phyloP scores from a whole-genome alignment of 306 rosid genomes.

The Ormosia emarginata region DNA sequence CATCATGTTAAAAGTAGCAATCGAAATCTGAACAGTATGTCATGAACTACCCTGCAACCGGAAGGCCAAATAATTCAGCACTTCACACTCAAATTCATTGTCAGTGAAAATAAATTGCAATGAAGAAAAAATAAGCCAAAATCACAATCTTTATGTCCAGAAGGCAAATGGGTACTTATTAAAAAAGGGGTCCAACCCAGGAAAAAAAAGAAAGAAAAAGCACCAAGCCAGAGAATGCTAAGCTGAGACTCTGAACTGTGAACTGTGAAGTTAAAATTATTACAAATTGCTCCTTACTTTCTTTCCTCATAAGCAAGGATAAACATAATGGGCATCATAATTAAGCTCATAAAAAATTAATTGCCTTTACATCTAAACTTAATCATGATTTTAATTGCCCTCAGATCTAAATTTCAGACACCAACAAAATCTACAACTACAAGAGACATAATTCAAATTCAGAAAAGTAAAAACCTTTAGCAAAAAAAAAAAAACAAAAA shows the following conservation, averaged over 20 bases:
- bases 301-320: slow-evolving; percentile 20
- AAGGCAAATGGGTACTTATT: not conserved
- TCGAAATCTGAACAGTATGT: not conserved
- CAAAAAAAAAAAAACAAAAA: not conserved
- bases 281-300: slow-evolving; percentile 9
- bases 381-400: slow-evolving; percentile 5
- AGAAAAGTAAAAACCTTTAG: not conserved
- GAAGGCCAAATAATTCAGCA: slow-evolving; percentile 20
- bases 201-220: not conserved
- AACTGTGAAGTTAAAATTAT: slow-evolving; percentile 10
- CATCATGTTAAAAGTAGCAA: slow-evolving; percentile 19
- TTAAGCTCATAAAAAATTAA: slow-evolving; percentile 6
- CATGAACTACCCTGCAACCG: slow-evolving; percentile 46
- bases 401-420: slow-evolving; percentile 34
- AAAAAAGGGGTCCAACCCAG: not conserved
- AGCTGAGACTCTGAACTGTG: not conserved
- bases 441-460: not conserved
- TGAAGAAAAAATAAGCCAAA: slow-evolving; percentile 11
- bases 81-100: slow-evolving; percentile 6
- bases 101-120: not conserved
- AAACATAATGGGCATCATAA: slow-evolving; percentile 10
- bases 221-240: not conserved
- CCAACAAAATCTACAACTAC: slow-evolving; percentile 16
- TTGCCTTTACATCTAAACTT: not conserved
- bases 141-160: not conserved